Base-by-base conservation (phyloP, 2,329 filamentous ascomycete genomes). In the Triangularia setosa region DNA sequence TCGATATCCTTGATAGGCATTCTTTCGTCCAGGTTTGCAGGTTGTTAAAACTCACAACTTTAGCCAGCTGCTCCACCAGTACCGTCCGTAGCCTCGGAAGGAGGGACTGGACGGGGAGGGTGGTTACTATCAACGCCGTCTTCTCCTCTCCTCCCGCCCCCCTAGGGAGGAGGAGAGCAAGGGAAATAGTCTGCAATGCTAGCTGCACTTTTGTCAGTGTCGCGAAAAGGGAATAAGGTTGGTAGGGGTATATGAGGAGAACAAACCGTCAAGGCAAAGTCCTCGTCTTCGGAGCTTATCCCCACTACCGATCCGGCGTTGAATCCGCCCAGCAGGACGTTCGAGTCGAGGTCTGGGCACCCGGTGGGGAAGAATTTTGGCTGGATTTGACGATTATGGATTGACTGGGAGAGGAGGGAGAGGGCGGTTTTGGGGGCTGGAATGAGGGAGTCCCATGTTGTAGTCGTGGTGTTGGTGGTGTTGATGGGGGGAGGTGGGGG, bases 221-320 rank as follows among this genome's bases (percentile, higher is more conserved):
- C 3, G 11, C 57, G 1, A 58, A 18, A 21, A 55, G 40, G 54
- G 40, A 27, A 59, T 18, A 56, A 57, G 27, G 16, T 27, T 52
- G 61, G 23, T 58, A 3, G 16, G 30, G 35, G 55, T n/a, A n/a
- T n/a, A n/a, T n/a, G n/a, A n/a, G n/a, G 25, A 18, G 44, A 12
- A 66, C 59, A 74, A 63, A 85, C 82, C 72, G 78, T 65, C 25
- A 84, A 64, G 0, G 80, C 83, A 64, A 84, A 72, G n/a, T 76
- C 77, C 48, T 80, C 80, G 21, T 81, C 80, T 72, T 85, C 83
- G 0, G 81, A 75, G 62, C 84, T 87, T 62, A 87, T 61, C 0
- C 84, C 85, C 1, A 85, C 80, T 0, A 87, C 78, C 21, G 74
- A 75, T 0, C 83, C 84, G n/a, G 80, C 73, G 72, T 82, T 79